These are phyloP conservation scores for Anisodus tanguticus DNA, from an alignment of 257 asterid species.

Conservation along the genomic window DNA sequence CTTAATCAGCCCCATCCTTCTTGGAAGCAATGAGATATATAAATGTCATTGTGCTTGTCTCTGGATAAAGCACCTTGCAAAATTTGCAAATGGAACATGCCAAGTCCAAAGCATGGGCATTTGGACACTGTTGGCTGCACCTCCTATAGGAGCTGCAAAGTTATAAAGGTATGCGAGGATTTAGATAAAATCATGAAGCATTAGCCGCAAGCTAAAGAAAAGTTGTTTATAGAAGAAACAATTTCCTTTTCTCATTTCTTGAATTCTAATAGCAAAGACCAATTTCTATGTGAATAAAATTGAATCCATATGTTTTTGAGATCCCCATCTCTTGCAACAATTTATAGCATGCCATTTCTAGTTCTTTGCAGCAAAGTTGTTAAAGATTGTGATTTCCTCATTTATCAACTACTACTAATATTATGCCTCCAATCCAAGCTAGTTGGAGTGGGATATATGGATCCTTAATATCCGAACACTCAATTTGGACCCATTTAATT, in stretches of 20 bases:
- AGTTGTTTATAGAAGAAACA: background rate
- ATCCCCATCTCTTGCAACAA: background rate
- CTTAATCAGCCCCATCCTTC: background rate
- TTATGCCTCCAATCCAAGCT: background rate
- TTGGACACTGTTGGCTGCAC: constrained; percentile 5
- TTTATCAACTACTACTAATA: background rate
- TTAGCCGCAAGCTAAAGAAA: background rate
- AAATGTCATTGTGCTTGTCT: constrained; percentile 3
- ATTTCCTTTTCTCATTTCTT: background rate
- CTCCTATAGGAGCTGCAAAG: constrained; percentile 19
- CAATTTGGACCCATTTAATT: constrained; percentile 2
- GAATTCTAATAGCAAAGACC: background rate
- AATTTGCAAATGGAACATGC: constrained; percentile 11
- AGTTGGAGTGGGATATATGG: background rate
- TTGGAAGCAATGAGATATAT: constrained; percentile 4
- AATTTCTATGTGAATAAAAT: background rate
- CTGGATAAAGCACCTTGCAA: background rate
- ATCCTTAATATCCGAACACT: background rate
- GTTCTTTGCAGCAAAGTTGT: background rate
- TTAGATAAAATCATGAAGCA: constrained; percentile 7
- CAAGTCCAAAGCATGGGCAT: background rate
- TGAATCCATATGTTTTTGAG: background rate
- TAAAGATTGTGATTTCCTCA: constrained; percentile 10
- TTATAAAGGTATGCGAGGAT: background rate
- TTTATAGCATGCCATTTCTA: background rate